phyloP scores from a whole-genome alignment of 306 rosid genomes.

The Acacia melanoxylon region DNA sequence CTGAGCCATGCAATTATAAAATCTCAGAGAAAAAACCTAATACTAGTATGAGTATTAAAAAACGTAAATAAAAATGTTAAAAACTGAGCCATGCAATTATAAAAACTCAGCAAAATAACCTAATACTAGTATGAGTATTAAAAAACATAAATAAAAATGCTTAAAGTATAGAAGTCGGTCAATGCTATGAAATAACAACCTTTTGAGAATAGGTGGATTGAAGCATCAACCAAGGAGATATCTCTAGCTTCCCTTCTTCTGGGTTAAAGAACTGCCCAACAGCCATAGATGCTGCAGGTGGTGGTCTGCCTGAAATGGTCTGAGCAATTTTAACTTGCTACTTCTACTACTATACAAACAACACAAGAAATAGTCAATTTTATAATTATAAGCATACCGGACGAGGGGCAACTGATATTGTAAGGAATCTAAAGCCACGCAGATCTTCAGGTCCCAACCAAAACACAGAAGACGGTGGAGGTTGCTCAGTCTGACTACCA shows the following conservation, averaged over 20 bases:
- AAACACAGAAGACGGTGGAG: constrained; percentile 88
- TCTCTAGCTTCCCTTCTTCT: constrained; percentile 68
- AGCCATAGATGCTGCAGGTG: constrained; percentile 98
- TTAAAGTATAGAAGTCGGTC: constrained; percentile 6
- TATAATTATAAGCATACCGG: constrained; percentile 62
- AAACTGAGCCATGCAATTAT: constrained; percentile 20
- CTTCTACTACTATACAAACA: background rate
- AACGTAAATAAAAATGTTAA: constrained; percentile 23
- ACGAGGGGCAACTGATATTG: constrained; percentile 98
- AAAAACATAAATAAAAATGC: constrained; percentile 19
- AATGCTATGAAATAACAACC: constrained; percentile 53
- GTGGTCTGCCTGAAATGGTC: constrained; percentile 99
- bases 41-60: background rate
- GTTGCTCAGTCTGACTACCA: constrained; percentile 98
- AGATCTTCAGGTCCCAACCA: constrained; percentile 85
- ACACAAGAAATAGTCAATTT: constrained; percentile 23
- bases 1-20: constrained; percentile 22
- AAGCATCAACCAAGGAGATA: constrained; percentile 80
- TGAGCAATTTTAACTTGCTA: too few relatives aligned
- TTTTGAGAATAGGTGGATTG: constrained; percentile 64
- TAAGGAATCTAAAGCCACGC: constrained; percentile 88
- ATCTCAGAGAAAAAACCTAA: constrained; percentile 34
- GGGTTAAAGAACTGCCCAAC: constrained; percentile 98
- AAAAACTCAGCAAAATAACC: constrained; percentile 32
- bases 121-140: background rate